A percentile compares a stretch with the other conserved stretches of the same genome.
These are phyloP conservation scores for Fusarium neocosmosporiellum DNA, from an alignment of 2,329 filamentous ascomycete species.

Conservation along the genomic window DNA sequence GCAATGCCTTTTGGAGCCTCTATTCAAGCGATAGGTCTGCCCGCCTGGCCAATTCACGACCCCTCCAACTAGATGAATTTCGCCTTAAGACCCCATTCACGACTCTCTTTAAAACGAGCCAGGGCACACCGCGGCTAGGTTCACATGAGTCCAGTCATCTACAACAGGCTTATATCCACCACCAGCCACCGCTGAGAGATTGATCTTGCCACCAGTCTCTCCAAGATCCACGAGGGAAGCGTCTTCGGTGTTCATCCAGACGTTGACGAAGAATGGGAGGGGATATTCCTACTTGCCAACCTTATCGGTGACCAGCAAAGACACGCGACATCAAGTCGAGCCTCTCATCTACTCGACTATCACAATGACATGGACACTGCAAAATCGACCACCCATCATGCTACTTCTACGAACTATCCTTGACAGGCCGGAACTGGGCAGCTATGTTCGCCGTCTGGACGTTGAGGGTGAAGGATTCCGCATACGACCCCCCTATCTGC, in stretches of 20 bases:
- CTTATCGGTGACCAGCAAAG: not conserved
- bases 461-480: not conserved
- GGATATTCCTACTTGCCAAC: not conserved
- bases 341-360: not conserved
- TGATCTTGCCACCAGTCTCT: not conserved
- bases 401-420: not conserved
- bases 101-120: not conserved
- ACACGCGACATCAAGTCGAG: not conserved
- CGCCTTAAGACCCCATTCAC: not conserved
- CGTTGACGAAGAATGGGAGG: not conserved
- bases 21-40: constrained; percentile 1
- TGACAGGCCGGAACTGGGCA: not conserved
- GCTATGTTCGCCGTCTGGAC: not conserved
- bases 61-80: not conserved
- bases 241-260: not conserved
- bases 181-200: not conserved
- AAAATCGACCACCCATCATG: not conserved
- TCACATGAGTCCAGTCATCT: not conserved
- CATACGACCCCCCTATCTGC: not conserved
- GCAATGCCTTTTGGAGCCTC: constrained; percentile 16
- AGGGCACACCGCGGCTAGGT: not conserved
- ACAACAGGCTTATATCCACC: not conserved
- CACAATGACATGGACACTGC: not conserved
- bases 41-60: not conserved
- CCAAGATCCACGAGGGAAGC: not conserved